Evolutionary conservation across 2,329 filamentous ascomycete species (phyloP).

Genomic region (Epichloe brachyelytri): DNA sequence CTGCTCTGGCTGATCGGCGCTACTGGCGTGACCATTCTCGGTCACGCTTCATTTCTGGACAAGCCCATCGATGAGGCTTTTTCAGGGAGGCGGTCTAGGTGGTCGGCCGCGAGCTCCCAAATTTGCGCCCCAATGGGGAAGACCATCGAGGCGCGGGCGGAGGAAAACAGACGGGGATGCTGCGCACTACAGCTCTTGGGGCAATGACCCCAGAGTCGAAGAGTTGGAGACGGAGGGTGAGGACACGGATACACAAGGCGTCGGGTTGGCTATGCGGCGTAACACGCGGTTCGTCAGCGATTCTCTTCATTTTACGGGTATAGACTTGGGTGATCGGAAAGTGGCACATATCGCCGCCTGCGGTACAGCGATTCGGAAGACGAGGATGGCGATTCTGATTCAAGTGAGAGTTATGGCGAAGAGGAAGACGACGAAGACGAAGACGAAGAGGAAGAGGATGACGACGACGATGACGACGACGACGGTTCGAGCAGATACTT

Average conservation of each 20-base stretch:
- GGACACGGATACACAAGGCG: constrained; percentile 41
- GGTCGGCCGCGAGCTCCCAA: constrained; percentile 99
- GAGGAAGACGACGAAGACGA: constrained; percentile 12
- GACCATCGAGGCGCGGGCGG: constrained; percentile 86
- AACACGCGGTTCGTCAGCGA: constrained; percentile 44
- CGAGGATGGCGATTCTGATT: constrained; percentile 22
- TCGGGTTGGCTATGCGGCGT: constrained; percentile 32
- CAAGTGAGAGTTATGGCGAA: constrained; percentile 13
- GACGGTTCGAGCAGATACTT: constrained; percentile 19
- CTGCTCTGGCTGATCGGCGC: constrained; percentile 94
- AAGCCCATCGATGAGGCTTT: constrained; percentile 99
- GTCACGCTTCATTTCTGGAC: constrained; percentile 91
- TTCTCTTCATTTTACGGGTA: constrained; percentile 46
- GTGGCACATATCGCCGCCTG: constrained; percentile 26
- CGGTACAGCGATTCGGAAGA: constrained; percentile 18
- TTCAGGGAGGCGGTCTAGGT: constrained; percentile 99
- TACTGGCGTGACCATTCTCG: constrained; percentile 82
- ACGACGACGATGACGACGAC: constrained; percentile 26
- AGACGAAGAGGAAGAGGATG: constrained; percentile 20
- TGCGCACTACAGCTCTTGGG: constrained; percentile 26
- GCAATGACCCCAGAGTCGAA: constrained; percentile 38
- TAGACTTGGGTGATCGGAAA: constrained; percentile 36
- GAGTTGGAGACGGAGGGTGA: constrained; percentile 53
- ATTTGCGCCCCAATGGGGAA: constrained; percentile 93
- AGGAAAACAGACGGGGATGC: constrained; percentile 42